Percentiles rank a stretch among this genome's conserved stretches.
Conservation (phyloP, 2,329 filamentous ascomycete species). For the Epichloe coenophiala region DNA sequence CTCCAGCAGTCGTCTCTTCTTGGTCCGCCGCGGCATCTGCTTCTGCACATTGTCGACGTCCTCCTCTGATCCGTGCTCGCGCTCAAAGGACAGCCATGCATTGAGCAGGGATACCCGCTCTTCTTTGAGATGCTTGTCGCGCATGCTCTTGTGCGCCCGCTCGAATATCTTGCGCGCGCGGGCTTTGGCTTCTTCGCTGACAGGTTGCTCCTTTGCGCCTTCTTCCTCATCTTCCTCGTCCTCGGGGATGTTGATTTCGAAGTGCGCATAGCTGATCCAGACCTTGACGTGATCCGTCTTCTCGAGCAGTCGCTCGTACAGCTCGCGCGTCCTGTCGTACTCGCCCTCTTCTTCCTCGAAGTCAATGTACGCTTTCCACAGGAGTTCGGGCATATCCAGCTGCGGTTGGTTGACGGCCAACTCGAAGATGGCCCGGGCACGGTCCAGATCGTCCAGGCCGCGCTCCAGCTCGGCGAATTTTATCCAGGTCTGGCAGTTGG, state of each 20-base stretch:
- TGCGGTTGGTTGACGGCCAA: conserved; percentile 69
- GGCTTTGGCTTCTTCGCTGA: conserved; percentile 72
- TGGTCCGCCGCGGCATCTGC: conserved; percentile 87
- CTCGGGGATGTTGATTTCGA: conserved; percentile 89
- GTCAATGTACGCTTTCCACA: conserved; percentile 98
- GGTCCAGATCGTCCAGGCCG: conserved; percentile 77
- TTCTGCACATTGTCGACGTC: conserved; percentile 75
- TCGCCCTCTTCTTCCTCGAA: conserved; percentile 95
- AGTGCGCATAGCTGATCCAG: conserved; percentile 97
- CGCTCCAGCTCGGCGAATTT: conserved; percentile 89
- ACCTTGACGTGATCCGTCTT: conserved; percentile 99
- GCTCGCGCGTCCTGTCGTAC: conserved; percentile 63
- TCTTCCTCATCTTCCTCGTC: conserved; percentile 41
- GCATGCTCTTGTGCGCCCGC: conserved; percentile 74
- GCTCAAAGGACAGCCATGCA: conserved; percentile 86
- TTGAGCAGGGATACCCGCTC: conserved; percentile 87
- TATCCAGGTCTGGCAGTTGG: conserved; percentile 91
- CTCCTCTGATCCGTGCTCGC: conserved; percentile 60
- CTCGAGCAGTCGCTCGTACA: conserved; percentile 82
- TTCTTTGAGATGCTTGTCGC: conserved; percentile 80
- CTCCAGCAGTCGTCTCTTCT: conserved; percentile 82
- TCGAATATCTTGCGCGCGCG: conserved; percentile 75
- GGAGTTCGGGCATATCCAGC: conserved; percentile 91
- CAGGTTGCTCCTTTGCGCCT: conserved; percentile 48
- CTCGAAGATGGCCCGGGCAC: conserved; percentile 83